Evolutionary conservation across 371 early-diverging fungal genomes (phyloP).

Genomic region (Circinella minor): DNA sequence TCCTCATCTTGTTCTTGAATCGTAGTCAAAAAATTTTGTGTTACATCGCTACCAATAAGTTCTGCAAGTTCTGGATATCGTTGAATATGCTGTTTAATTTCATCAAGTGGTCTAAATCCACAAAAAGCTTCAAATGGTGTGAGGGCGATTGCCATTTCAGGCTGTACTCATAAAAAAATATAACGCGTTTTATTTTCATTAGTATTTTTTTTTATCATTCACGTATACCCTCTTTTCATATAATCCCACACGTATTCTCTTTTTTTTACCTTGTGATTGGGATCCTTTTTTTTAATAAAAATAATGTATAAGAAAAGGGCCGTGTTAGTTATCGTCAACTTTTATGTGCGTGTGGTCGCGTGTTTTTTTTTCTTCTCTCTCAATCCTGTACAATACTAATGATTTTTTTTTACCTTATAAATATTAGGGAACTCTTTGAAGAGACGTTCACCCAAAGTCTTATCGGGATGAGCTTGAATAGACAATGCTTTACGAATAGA

Average conservation of each 20-base stretch:
- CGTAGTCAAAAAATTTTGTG: conserved; percentile 37
- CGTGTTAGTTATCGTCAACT: background rate
- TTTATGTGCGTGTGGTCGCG: too few species aligned
- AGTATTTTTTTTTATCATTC: background rate
- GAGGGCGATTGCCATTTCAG: conserved; percentile 97
- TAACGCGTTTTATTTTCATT: background rate
- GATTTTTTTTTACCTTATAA: conserved; percentile 70
- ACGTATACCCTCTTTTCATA: background rate
- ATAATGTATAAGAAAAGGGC: background rate
- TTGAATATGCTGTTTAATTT: conserved; percentile 71
- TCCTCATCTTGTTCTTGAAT: conserved; percentile 27
- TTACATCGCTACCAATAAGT: conserved; percentile 60
- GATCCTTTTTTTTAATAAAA: conserved; percentile 30
- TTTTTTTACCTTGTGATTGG: conserved; percentile 53
- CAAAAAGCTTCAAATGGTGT: conserved; percentile 95
- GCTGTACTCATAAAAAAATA: conserved; percentile 52
- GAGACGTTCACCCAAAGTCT: conserved; percentile 77
- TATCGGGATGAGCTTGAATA: conserved; percentile 98
- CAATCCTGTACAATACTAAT: background rate
- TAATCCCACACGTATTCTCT: background rate
- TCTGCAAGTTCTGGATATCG: conserved; percentile 78
- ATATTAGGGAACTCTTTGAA: conserved; percentile 73
- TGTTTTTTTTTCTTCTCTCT: background rate
- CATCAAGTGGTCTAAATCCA: conserved; percentile 90
- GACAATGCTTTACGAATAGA: conserved; percentile 94